These are phyloP conservation scores for Triticum aestivum DNA, from an alignment of 176 grass and related monocot species.

Conservation along the genomic window IWGSC_CS_RefSeq_v2.1 NC_057800.1:534853469-534853968, in stretches of 20 bases:
- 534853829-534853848: conserved; percentile 52
- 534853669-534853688: conserved; percentile 81
- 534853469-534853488: conserved; percentile 88
- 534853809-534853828: conserved; percentile 74
- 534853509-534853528: conserved; percentile 99
- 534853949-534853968: conserved; percentile 54
- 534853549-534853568: conserved; percentile 82
- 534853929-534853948: conserved; percentile 68
- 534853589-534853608: conserved; percentile 92
- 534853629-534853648: conserved; percentile 82
- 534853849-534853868: conserved; percentile 65
- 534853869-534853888: conserved; percentile 61
- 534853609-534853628: conserved; percentile 86
- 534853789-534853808: conserved; percentile 87
- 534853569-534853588: conserved; percentile 74
- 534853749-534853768: conserved; percentile 67
- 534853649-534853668: conserved; percentile 44
- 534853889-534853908: conserved; percentile 54
- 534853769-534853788: conserved; percentile 70
- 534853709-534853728: conserved; percentile 47
- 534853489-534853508: conserved; percentile 87
- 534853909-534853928: conserved; percentile 46
- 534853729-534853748: conserved; percentile 54
- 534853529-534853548: conserved; percentile 99
- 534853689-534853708: conserved; percentile 38